Evolutionary conservation across 1,284 basidiomycete genomes (phyloP), one percentile per base, ranked within the genome.

Genomic region (Sphagnurus paluster): DNA sequence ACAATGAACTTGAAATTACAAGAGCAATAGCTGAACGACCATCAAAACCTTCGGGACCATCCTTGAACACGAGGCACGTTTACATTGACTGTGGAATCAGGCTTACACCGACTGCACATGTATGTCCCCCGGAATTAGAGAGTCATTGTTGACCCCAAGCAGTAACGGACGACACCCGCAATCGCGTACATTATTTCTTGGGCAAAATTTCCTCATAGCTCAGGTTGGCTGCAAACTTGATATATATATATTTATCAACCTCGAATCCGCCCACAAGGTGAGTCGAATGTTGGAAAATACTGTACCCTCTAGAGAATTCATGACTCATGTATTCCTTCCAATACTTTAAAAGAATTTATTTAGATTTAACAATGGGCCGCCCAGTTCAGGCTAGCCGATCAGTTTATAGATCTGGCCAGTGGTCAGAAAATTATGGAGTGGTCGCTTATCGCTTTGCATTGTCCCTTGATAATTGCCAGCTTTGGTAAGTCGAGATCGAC

Each of bases 21-120:
- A n/a, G 24, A 17, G 11, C 37, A 28, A 39, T 25, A 10, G 6
- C 16, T 2, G 10, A 25, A 19, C 5, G n/a, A 25, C 36, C 8
- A 14, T 38, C 23, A 38, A 38, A 39, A 4, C n/a, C 2, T 26
- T 28, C 38, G 38, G 38, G 5, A 19, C 25, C 10, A 11, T 11
- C 38, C 38, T 10, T 28, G 25, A 29, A 39, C 38, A 39, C 38
- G 38, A 39, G 38, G 38, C 38, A 28, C 16, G 25, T 13, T 17
- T n/a, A 10, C 16, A 5, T 19, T 16, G 23, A 21, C 24, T 16
- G 37, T 16, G 5, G 34, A 21, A 20, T 35, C n/a, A n/a, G n/a
- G n/a, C n/a, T n/a, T n/a, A n/a, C n/a, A n/a, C n/a, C n/a, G n/a
- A n/a, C n/a, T n/a, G n/a, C n/a, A n/a, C n/a, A n/a, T n/a, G n/a